phyloP scores from a whole-genome alignment of 2,329 filamentous ascomycete species.

The Lachnellula hyalina region DNA sequence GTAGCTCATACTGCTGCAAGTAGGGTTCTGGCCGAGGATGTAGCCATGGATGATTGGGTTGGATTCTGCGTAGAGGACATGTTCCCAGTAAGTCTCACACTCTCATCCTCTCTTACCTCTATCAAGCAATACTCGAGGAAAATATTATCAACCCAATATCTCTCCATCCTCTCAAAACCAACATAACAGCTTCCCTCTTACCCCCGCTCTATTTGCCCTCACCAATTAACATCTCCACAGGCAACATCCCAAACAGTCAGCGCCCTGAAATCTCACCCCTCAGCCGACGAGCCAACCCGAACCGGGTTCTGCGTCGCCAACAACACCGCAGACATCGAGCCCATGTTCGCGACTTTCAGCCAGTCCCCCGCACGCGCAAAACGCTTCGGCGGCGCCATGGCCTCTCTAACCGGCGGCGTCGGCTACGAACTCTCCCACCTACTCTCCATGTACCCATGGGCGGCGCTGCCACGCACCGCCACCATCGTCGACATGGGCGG shows the following conservation, averaged over 20 bases:
- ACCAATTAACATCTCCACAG: slow-evolving; percentile 28
- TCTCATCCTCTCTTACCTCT: not conserved
- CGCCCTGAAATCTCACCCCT: slow-evolving; percentile 41
- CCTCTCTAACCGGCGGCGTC: slow-evolving; percentile 48
- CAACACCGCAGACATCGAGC: slow-evolving; percentile 44
- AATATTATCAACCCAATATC: too few species aligned
- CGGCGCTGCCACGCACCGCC: slow-evolving; percentile 37
- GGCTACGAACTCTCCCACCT: slow-evolving; percentile 51
- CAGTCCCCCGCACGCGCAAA: slow-evolving; percentile 43
- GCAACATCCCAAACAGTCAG: slow-evolving; percentile 42
- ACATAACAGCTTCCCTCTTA: not conserved
- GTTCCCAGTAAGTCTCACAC: slow-evolving; percentile 26
- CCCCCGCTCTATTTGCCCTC: not conserved
- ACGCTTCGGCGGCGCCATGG: slow-evolving; percentile 51
- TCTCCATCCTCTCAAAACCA: too few species aligned
- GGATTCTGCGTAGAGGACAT: slow-evolving; percentile 51
- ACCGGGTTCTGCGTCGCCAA: slow-evolving; percentile 49
- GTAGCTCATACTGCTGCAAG: slow-evolving; percentile 53
- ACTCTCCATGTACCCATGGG: slow-evolving; percentile 49
- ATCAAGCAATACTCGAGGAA: not conserved
- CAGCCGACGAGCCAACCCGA: slow-evolving; percentile 43
- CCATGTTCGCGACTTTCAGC: slow-evolving; percentile 50
- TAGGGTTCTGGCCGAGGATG: slow-evolving; percentile 44
- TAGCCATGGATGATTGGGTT: slow-evolving; percentile 47
- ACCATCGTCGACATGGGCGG: slow-evolving; percentile 56